Conservation (phyloP, 768 basidiomycete species). For the Chalciporus chontae region DNA sequence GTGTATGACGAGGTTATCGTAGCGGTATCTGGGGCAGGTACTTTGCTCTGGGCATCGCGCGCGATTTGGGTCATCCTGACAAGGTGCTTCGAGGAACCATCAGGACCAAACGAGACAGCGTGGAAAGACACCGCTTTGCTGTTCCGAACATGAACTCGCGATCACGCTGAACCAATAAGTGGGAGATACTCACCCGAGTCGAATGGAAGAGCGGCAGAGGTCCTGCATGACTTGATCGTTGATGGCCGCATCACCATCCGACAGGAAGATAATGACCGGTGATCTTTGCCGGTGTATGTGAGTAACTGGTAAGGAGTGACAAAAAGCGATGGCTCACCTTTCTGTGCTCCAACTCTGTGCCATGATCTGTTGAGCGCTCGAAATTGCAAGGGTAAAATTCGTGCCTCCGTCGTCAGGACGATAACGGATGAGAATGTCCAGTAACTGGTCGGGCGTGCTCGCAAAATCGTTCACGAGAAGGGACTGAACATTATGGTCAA, state of each 20-base stretch:
- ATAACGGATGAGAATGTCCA: constrained; percentile 37
- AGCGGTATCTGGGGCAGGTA: constrained; percentile 28
- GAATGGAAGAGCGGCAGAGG: constrained; percentile 40
- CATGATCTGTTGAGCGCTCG: constrained; percentile 36
- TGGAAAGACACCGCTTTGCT: constrained; percentile 60
- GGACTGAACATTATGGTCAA: constrained; percentile 25
- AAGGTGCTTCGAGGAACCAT: constrained; percentile 25
- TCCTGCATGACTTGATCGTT: constrained; percentile 36
- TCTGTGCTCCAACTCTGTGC: constrained; percentile 48
- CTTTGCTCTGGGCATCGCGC: constrained; percentile 39
- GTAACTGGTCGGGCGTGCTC: constrained; percentile 42
- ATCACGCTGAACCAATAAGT: background rate
- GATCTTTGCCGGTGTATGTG: constrained; percentile 10
- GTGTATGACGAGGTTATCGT: constrained; percentile 45
- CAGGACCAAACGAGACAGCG: constrained; percentile 50
- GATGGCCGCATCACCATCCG: constrained; percentile 46
- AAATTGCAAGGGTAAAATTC: constrained; percentile 41
- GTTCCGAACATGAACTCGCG: background rate
- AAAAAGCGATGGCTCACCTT: constrained; percentile 30
- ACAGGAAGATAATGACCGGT: constrained; percentile 39
- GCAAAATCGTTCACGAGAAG: constrained; percentile 44
- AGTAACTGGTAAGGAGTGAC: background rate
- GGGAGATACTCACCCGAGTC: constrained; percentile 37
- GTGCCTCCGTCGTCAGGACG: constrained; percentile 35
- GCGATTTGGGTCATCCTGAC: constrained; percentile 54